A percentile compares a stretch with the other conserved stretches of the same genome.
Evolutionary conservation across 257 asterid genomes (phyloP).

Genomic region (Rubia yunnanensis): DNA sequence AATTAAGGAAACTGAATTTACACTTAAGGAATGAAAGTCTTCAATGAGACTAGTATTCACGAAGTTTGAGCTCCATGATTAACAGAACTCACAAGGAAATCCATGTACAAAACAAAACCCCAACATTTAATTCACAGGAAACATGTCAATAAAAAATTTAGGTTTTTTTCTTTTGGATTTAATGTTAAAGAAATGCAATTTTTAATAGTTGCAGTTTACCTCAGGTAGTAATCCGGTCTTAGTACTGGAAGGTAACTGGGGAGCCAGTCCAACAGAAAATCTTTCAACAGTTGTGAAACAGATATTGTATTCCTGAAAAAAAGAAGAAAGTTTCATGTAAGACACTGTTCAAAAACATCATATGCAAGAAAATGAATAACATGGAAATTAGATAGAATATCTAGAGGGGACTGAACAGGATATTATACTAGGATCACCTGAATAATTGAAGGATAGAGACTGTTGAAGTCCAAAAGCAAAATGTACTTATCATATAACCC

Average conservation of each 20-base stretch:
- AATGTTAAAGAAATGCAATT: background rate
- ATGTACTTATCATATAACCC: slow-evolving; percentile 92
- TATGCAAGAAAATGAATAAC: background rate
- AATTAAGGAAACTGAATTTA: background rate
- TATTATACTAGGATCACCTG: slow-evolving; percentile 43
- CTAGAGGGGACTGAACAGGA: slow-evolving; percentile 10
- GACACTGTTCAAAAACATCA: background rate
- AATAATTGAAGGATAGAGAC: slow-evolving; percentile 98
- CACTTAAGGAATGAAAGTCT: background rate
- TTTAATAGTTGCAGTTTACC: slow-evolving; percentile 36
- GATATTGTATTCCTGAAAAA: slow-evolving; percentile 85
- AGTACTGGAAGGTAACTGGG: slow-evolving; percentile 65
- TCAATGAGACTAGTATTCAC: background rate
- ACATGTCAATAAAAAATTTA: background rate
- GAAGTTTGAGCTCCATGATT: background rate
- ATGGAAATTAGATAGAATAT: slow-evolving; percentile 5
- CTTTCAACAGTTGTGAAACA: slow-evolving; percentile 95
- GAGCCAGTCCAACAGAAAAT: slow-evolving; percentile 51
- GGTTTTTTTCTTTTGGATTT: background rate
- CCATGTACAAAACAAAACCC: background rate
- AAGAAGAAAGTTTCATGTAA: too few species aligned
- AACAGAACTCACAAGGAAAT: background rate
- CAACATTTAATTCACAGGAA: background rate
- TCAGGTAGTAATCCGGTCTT: slow-evolving; percentile 80
- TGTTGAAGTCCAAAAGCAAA: slow-evolving; percentile 93